phyloP scores from a whole-genome alignment of 805 yeast species.

The Metschnikowia kunwiensis region DNA sequence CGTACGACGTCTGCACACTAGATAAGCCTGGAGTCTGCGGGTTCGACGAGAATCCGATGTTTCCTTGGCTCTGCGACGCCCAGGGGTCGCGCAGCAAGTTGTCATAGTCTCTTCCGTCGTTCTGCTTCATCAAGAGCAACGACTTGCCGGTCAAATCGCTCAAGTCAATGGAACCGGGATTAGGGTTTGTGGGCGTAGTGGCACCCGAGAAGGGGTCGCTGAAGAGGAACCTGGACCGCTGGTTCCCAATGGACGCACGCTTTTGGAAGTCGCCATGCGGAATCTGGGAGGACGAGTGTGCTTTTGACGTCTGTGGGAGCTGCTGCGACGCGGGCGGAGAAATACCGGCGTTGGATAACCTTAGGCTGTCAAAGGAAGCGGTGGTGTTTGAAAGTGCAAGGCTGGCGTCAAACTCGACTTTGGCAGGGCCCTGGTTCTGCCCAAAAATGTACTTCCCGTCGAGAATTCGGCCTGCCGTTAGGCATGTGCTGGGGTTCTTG shows the following conservation, averaged over 20 bases:
- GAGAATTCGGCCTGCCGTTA: conserved; percentile 38
- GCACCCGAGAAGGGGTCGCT: conserved; percentile 51
- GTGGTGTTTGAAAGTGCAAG: conserved; percentile 17
- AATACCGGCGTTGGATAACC: conserved; percentile 27
- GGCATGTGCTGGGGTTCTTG: conserved; percentile 37
- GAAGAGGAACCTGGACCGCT: conserved; percentile 66
- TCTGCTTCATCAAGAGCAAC: conserved; percentile 43
- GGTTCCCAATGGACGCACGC: conserved; percentile 54
- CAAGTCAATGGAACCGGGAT: conserved; percentile 30
- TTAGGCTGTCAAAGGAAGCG: conserved; percentile 26
- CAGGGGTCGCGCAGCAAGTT: conserved; percentile 49
- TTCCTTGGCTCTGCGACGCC: conserved; percentile 19
- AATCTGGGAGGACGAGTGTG: conserved; percentile 7
- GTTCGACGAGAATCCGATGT: conserved; percentile 24
- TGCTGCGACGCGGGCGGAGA: conserved; percentile 31
- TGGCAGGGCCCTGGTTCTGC: conserved; percentile 32
- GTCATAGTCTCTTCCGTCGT: conserved; percentile 47
- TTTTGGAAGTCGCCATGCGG: conserved; percentile 30
- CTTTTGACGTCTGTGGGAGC: conserved; percentile 1
- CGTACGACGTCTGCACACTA: conserved; percentile 13
- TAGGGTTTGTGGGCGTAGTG: conserved; percentile 15
- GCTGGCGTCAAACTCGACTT: conserved; percentile 33
- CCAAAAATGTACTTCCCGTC: conserved; percentile 43
- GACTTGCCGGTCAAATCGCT: conserved; percentile 41
- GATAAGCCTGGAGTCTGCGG: conserved; percentile 40